Evolutionary conservation across 129 eudicot species (phyloP).

Genomic region (Arctium lappa): DNA sequence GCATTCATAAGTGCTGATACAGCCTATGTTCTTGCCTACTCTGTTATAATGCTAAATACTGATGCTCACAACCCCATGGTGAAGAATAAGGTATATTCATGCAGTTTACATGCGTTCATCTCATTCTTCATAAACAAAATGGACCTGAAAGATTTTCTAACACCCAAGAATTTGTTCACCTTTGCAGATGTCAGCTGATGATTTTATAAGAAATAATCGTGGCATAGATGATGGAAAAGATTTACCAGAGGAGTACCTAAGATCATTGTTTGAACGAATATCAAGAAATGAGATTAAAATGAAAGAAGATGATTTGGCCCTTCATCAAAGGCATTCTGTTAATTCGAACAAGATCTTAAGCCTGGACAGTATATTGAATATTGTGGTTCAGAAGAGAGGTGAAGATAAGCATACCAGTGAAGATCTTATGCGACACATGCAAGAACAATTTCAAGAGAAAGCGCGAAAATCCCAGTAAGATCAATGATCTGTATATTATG

Average conservation of each 20-base stretch:
- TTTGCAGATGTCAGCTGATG: conserved; percentile 94
- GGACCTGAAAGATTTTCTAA: conserved; percentile 1
- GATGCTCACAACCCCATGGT: conserved; percentile 74
- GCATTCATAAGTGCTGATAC: conserved; percentile 97
- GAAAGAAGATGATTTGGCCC: conserved; percentile 87
- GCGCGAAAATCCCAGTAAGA: conserved; percentile 99
- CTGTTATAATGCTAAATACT: conserved; percentile 71
- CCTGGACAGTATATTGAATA: conserved; percentile 83
- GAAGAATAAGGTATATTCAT: conserved; percentile 76
- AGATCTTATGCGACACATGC: conserved; percentile 93
- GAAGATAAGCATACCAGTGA: conserved; percentile 75
- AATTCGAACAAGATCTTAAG: conserved; percentile 83
- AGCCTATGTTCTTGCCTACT: conserved; percentile 91
- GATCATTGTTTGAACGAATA: conserved; percentile 85
- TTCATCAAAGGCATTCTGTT: conserved; percentile 74
- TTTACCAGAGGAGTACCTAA: conserved; percentile 81
- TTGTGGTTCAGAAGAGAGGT: conserved; percentile 83
- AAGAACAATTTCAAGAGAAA: conserved; percentile 96
- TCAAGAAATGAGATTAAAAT: conserved; percentile 90
- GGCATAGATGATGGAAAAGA: conserved; percentile 99
- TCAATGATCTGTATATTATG: neutral
- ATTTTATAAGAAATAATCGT: conserved; percentile 95
- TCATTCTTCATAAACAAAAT: neutral
- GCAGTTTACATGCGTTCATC: conserved; percentile 8
- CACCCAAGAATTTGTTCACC: neutral